phyloP scores from a whole-genome alignment of 2,329 filamentous ascomycete genomes.

The Sporothrix mexicana region DNA sequence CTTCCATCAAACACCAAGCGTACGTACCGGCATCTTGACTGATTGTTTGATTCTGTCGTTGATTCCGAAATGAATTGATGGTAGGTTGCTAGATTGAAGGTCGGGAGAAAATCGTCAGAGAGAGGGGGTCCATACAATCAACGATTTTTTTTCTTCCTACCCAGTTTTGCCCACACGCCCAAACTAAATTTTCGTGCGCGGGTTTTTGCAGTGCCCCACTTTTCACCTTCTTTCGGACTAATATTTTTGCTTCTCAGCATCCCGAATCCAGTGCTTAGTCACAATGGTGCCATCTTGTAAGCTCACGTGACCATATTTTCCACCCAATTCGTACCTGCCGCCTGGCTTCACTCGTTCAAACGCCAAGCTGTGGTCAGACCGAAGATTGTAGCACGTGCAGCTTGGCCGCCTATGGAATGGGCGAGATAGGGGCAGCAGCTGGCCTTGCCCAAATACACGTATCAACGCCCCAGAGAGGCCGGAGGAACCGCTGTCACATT shows the following conservation, averaged over 20 bases:
- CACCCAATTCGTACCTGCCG: background rate
- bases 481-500: slow-evolving; percentile 2
- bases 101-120: slow-evolving; percentile 36
- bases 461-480: background rate
- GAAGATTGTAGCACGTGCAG: slow-evolving; percentile 25
- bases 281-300: background rate
- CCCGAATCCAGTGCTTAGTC: background rate
- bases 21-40: slow-evolving; percentile 51
- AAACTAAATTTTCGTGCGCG: slow-evolving; percentile 37
- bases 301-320: background rate
- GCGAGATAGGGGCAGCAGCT: background rate
- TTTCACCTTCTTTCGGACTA: slow-evolving; percentile 28
- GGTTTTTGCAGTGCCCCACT: background rate
- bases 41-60: slow-evolving; percentile 43
- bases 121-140: slow-evolving; percentile 32
- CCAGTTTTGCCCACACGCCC: slow-evolving; percentile 21
- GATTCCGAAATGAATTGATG: slow-evolving; percentile 40
- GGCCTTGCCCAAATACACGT: slow-evolving; percentile 17
- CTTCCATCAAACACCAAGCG: background rate
- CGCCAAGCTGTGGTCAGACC: slow-evolving; percentile 5
- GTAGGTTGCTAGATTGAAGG: slow-evolving; percentile 36
- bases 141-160: slow-evolving; percentile 32
- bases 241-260: slow-evolving; percentile 20
- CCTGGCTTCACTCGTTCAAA: too few relatives aligned
- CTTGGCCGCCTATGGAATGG: slow-evolving; percentile 11